Conservation (phyloP, 768 basidiomycete genomes). For the Glaciozyma antarctica region DNA sequence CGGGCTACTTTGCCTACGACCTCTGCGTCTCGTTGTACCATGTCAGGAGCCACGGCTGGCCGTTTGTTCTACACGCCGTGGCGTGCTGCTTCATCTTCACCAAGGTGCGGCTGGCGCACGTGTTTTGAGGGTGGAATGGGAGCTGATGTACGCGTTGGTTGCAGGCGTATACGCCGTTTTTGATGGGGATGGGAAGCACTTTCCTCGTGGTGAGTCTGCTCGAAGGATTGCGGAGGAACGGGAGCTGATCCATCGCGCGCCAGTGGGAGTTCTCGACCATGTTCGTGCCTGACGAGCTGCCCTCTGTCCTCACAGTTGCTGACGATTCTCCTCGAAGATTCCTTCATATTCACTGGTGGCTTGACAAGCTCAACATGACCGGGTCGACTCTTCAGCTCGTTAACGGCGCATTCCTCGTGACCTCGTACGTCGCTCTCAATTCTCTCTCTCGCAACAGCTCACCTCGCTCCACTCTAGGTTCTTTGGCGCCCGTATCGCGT, state of each 20-base stretch:
- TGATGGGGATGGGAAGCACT: conserved; percentile 16
- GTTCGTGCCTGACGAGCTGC: neutral
- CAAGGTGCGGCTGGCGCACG: neutral
- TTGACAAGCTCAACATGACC: conserved; percentile 26
- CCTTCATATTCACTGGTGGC: conserved; percentile 31
- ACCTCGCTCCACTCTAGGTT: neutral
- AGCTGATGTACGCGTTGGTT: neutral
- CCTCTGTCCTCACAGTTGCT: neutral
- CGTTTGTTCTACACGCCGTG: conserved; percentile 4
- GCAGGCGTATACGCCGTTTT: conserved; percentile 18
- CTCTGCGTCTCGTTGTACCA: neutral
- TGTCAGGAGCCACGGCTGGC: neutral
- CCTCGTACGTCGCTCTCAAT: neutral
- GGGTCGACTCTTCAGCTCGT: conserved; percentile 22
- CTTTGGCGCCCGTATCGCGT: conserved; percentile 23
- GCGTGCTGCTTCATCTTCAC: conserved; percentile 11
- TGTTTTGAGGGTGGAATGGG: neutral
- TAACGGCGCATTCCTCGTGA: conserved; percentile 29
- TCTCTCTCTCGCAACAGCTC: neutral
- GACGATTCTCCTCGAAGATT: conserved; percentile 3
- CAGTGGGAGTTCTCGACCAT: conserved; percentile 32
- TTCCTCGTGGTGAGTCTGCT: conserved; percentile 24
- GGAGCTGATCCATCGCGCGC: neutral
- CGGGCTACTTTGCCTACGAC: conserved; percentile 28
- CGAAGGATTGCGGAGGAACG: too few species aligned